Evolutionary conservation across 371 early-diverging fungal genomes (phyloP).

Genomic region (Mortierella polycephala): DNA sequence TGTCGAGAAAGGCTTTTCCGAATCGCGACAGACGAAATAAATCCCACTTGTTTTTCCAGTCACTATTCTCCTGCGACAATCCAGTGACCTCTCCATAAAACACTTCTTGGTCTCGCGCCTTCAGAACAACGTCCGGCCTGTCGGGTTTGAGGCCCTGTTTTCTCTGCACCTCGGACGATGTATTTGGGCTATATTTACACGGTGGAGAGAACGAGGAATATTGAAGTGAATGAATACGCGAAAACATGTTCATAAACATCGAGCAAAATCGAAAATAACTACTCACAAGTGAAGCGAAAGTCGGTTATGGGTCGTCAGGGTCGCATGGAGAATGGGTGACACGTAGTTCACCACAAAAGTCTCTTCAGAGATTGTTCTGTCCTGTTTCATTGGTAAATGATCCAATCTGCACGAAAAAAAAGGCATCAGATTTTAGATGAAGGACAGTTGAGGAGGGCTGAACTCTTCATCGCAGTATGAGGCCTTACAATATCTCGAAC

Average conservation of each 20-base stretch:
- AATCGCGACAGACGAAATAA: conserved; percentile 3
- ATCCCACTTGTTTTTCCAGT: conserved; percentile 8
- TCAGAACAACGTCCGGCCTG: conserved; percentile 8
- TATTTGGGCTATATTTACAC: conserved; percentile 9
- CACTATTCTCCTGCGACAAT: background rate
- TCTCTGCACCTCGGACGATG: conserved; percentile 6
- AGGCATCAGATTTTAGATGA: too few species aligned
- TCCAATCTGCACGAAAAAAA: conserved; percentile 5
- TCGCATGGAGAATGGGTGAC: conserved; percentile 1
- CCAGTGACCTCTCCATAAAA: conserved; percentile 9
- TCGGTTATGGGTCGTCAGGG: background rate
- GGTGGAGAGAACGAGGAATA: too few species aligned
- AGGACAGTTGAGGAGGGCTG: too few species aligned
- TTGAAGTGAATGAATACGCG: background rate
- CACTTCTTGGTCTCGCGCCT: conserved; percentile 4
- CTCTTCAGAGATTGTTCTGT: conserved; percentile 4
- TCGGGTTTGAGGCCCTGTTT: conserved; percentile 12
- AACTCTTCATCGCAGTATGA: conserved; percentile 1
- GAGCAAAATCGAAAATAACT: conserved; percentile 2
- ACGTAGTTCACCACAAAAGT: conserved; percentile 5
- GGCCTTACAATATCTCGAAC: conserved; percentile 3
- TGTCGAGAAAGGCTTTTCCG: conserved; percentile 4
- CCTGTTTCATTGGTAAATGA: background rate
- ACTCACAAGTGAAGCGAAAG: background rate
- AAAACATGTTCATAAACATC: background rate